A percentile compares a stretch with the other conserved stretches of the same genome.
These are phyloP conservation scores for Fusarium euwallaceae DNA, from an alignment of 2,329 filamentous ascomycete genomes.

Conservation along the genomic window DNA sequence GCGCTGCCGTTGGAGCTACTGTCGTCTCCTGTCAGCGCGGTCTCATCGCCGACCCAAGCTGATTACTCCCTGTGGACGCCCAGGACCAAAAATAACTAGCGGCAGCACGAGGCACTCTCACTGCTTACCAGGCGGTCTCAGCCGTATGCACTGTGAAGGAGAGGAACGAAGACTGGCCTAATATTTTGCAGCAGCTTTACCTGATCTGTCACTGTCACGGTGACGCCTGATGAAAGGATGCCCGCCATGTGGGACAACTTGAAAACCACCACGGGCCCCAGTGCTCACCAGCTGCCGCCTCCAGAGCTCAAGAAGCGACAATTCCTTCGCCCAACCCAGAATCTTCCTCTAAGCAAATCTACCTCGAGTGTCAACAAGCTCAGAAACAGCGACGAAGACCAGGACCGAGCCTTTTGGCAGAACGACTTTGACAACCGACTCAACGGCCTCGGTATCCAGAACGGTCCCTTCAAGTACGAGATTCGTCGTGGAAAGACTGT, in stretches of 20 bases:
- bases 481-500: slow-evolving; percentile 51
- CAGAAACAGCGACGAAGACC: slow-evolving; percentile 24
- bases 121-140: slow-evolving; percentile 6
- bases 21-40: slow-evolving; percentile 34
- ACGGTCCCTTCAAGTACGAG: slow-evolving; percentile 48
- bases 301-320: slow-evolving; percentile 45
- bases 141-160: slow-evolving; percentile 6
- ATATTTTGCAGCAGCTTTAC: slow-evolving; percentile 10
- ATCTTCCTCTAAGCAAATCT: slow-evolving; percentile 27
- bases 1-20: slow-evolving; percentile 11
- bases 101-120: slow-evolving; percentile 30
- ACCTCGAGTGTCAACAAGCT: slow-evolving; percentile 30
- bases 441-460: slow-evolving; percentile 47
- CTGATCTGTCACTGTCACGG: slow-evolving; percentile 19
- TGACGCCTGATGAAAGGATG: slow-evolving; percentile 37
- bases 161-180: not conserved
- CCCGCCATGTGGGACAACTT: slow-evolving; percentile 46
- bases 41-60: slow-evolving; percentile 25
- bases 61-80: slow-evolving; percentile 18
- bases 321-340: slow-evolving; percentile 42
- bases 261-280: slow-evolving; percentile 42
- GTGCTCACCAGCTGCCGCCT: slow-evolving; percentile 40
- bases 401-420: slow-evolving; percentile 35
- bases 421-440: slow-evolving; percentile 47
- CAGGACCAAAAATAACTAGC: slow-evolving; percentile 42